Evolutionary conservation across 306 rosid genomes (phyloP), one percentile per base, ranked within the genome.

Genomic region (Lathyrus sativus): DNA sequence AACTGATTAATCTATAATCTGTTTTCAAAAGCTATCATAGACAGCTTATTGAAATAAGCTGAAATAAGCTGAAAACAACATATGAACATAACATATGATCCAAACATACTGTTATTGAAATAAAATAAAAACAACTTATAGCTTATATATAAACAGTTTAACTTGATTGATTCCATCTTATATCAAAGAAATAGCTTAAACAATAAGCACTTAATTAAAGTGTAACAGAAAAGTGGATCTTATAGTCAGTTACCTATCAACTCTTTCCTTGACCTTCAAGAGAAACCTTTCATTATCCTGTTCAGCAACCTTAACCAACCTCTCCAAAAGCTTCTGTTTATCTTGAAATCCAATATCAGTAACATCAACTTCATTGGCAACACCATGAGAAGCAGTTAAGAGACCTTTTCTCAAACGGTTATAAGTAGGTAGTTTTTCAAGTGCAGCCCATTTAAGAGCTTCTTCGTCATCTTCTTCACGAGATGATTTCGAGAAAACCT

Each of bases 341-440:
- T 83, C 78, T 38, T 76, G 77, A 24, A 7, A 57, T 0, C 78
- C 80, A 43, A 91, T 86, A 56, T 82, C 78, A 11, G 69, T 28
- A 4, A 91, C 75, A 11, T 86, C 84, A 13, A 91, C 31, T 59
- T 91, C 91, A 55, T 12, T 79, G 3, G 84, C 84, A 1, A 28
- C 65, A 0, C 92, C 93, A 15, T 43, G 66, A 0, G 93, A 76
- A 0, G 85, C 24, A 0, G 87, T 74, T 44, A 91, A 58, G 67
- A 91, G 63, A 0, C 96, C 96, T 79, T 77, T 91, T 65, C 77
- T 82, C 19, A 91, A 43, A 43, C 96, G 96, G 53, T 55, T 75
- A 70, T 83, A 87, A n/a, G 96, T 88, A 1, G 96, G 97, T 14
- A 91, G 88, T 62, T 76, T 87, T 66, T 91, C 87, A 8, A 91